Base-by-base conservation (phyloP, 768 basidiomycete species). In the Dioszegia aurantiaca region DNA sequence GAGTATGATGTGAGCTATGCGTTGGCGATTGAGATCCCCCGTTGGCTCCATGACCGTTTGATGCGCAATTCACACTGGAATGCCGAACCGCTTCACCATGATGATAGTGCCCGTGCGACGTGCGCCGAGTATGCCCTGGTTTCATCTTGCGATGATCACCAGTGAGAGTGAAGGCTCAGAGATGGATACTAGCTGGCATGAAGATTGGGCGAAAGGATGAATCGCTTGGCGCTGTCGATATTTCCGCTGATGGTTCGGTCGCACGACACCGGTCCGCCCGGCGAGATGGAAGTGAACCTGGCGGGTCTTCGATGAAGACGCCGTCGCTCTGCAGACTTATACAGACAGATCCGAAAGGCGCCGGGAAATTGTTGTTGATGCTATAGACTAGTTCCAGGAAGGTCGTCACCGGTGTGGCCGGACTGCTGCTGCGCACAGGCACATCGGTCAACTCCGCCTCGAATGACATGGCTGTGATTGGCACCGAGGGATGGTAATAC, bases 41-140 rank as follows among this genome's bases (percentile, higher is more conserved):
- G 14, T 33, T 33, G n/a, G n/a, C n/a, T 33, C 33, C 33, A 14
- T 33, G 33, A 33, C 33, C 33, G 14, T 33, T 23, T 2, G 17
- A 33, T 6, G 19, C 33, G 36, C 24, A 8, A 37, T 26, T 28
- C 19, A 24, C 24, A 19, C 11, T 28, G 37, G 48, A 39, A 10
- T 53, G 36, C 9, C 51, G 51, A n/a, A 26, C 31, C 33, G 33
- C 14, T 2, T 51, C 23, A 14, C 23, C 9, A 4, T 21, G 16
- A 9, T 24, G 51, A 41, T 53, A 53, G 26, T 53, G 51, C 19
- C 51, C 51, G n/a, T 53, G 51, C 6, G 51, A 53, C 2, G 51
- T 8, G 24, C 51, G 51, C 4, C 51, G 51, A 14, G 36, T 23
- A 37, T 53, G 51, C 16, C 51, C 51, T 9, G 51, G 51, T 19